These are phyloP conservation scores for Sequoia sempervirens DNA, from an alignment of 75 land plant species.

Conservation along the genomic window DNA sequence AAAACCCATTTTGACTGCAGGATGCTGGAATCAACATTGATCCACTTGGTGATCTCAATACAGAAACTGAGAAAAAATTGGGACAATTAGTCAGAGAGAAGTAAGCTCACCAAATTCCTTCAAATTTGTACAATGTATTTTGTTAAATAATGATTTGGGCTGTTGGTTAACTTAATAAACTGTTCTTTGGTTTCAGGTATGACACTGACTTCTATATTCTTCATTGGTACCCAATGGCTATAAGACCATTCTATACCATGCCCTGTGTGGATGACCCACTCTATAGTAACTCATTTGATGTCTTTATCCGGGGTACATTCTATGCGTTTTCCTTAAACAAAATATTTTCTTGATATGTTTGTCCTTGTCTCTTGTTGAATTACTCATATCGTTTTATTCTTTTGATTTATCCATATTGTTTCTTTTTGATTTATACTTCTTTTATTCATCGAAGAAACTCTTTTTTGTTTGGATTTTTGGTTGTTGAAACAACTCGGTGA, in stretches of 20 bases:
- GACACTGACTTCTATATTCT: conserved; percentile 90
- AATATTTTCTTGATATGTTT: not conserved
- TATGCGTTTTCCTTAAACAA: not conserved
- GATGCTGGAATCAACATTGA: conserved; percentile 85
- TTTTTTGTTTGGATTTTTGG: not conserved
- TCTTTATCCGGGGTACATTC: conserved; percentile 81
- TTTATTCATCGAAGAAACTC: not conserved
- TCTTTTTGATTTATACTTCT: not conserved
- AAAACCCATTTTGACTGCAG: conserved; percentile 21
- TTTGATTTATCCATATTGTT: not conserved
- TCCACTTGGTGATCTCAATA: conserved; percentile 83
- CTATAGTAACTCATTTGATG: conserved; percentile 94
- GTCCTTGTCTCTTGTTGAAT: not conserved
- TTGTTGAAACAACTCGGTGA: not conserved
- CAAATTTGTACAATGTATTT: not conserved
- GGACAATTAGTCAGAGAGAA: conserved; percentile 77
- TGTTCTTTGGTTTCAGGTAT: conserved; percentile 43
- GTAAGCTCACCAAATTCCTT: conserved; percentile 27
- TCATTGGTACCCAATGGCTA: conserved; percentile 88
- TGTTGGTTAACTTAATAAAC: not conserved
- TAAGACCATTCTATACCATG: conserved; percentile 94
- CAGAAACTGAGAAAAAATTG: conserved; percentile 77
- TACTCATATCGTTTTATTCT: not conserved
- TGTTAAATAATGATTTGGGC: not conserved
- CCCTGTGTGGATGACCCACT: conserved; percentile 62